Evolutionary conservation across 208 protist species (phyloP).

Genomic region (Wallacemonas sp.): DNA sequence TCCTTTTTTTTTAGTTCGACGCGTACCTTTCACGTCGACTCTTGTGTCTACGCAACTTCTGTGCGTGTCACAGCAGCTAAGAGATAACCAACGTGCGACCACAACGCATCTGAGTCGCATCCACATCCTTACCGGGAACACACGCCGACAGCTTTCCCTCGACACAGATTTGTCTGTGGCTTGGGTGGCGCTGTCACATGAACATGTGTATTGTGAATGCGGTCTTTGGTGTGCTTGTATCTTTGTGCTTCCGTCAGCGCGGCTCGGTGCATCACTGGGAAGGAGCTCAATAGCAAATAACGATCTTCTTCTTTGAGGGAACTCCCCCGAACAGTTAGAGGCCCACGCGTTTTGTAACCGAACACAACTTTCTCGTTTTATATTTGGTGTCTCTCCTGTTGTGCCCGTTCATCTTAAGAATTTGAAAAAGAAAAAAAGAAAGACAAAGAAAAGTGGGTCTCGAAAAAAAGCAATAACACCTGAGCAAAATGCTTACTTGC

Average conservation of each 20-base stretch:
- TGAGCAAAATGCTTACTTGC: no score
- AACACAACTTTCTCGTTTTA: neutral
- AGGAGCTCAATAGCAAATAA: neutral
- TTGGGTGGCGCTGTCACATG: no score
- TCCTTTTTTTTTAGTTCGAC: conserved; percentile 15
- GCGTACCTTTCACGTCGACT: neutral
- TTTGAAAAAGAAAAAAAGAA: no score
- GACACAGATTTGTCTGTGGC: no score
- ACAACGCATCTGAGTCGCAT: neutral
- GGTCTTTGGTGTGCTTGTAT: neutral
- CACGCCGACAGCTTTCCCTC: no score
- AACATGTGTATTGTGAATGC: no score
- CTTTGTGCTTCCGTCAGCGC: conserved; percentile 3
- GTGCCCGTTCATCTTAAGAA: conserved; percentile 8
- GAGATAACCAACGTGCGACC: conserved; percentile 11
- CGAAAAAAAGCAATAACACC: no score
- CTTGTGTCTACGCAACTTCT: neutral
- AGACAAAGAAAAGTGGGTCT: no score
- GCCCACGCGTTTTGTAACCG: conserved; percentile 11
- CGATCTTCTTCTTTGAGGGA: neutral
- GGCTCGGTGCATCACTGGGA: conserved; percentile 12
- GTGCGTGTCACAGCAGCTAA: neutral
- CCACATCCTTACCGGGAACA: neutral
- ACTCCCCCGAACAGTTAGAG: neutral
- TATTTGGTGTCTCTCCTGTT: conserved; percentile 10